Evolutionary conservation across 148 eudicot genomes (phyloP), one percentile per base, ranked within the genome.

Genomic region (Camellia granthamiana): DNA sequence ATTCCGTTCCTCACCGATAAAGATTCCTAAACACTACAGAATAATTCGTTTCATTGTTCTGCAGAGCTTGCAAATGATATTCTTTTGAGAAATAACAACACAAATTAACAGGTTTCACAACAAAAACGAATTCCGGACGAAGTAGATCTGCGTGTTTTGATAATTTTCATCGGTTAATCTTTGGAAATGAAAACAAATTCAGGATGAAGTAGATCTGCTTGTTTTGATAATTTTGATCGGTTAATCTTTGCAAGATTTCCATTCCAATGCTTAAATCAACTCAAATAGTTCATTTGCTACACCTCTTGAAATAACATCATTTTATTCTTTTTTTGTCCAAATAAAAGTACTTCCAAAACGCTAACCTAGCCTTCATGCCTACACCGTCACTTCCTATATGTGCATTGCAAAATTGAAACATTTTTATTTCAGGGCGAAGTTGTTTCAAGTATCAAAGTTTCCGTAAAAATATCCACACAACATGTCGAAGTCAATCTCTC

Each of bases 401-500:
- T 30, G 38, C 38, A 30, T 30, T 30, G 38, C 38, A 30, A 30
- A 30, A 30, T 30, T 5, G 38, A 56, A 58, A 58, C 41, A 64
- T 60, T 30, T 60, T 30, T 3, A 23, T 55, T 62, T 23, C 85
- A 88, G 90, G 90, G 86, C 23, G 88, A 88, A 83, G 70, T 79
- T 44, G 75, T 73, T 38, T 47, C 75, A 60, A 88, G 90, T 51
- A 85, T 88, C 72, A 43, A 47, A 6, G 90, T 85, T 30, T 77
- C 78, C 7, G 75, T 85, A 56, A 81, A 66, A 81, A 71, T 70
- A 70, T 88, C 90, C 44, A 5, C 72, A 43, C 84, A 83, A 65
- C 90, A 88, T 75, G 76, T 85, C 13, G 90, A 88, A 80, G 76
- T 88, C n/a, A 88, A 81, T 61, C 83, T 88, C 49, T 83, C 90